Evolutionary conservation across 257 asterid genomes (phyloP), one percentile per base, ranked within the genome.

Genomic region (Knoxia roxburghii): DNA sequence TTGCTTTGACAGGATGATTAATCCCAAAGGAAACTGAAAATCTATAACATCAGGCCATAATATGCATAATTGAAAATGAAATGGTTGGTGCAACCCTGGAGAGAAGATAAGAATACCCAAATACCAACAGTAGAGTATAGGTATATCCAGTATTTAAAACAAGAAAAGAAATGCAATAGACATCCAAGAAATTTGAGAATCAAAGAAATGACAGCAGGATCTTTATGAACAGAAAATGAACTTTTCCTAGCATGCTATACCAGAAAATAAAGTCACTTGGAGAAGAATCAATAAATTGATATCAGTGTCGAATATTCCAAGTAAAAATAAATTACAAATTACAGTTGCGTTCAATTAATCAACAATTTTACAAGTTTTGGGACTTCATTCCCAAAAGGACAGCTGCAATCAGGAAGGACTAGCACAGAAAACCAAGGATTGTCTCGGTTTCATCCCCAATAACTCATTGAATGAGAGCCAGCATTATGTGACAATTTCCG

Each of bases 321-420:
- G 86, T 81, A 79, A n/a, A 81, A 73, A 78, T 80, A 81, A 73
- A 78, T 78, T 77, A 84, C 78, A 81, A 74, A 69, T 68, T 79
- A 81, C 89, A 85, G 78, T 78, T 76, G 84, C 77, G 81, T 68
- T 35, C 61, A 81, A 81, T 68, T 61, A 87, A 84, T 81, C 82
- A 78, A 77, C 78, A 78, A 84, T 81, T 73, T 67, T 82, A 89
- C 91, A 84, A 79, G 85, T 72, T 82, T 80, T 66, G 80, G 84
- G 78, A 79, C 80, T 75, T 81, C 72, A 72, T 49, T 74, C 80
- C 80, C 87, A 69, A 76, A 74, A 49, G 69, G 72, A 64, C 56
- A 66, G 71, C 76, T 70, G 63, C 76, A 74, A 27, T 68, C 46
- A 59, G 84, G 78, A 83, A 70, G 79, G 79, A 75, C 76, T 70